Percentiles rank a stretch among this genome's conserved stretches.
These are phyloP conservation scores for Coemansia sp. DNA, from an alignment of 192 early-diverging fungal species.

Conservation along the genomic window DNA sequence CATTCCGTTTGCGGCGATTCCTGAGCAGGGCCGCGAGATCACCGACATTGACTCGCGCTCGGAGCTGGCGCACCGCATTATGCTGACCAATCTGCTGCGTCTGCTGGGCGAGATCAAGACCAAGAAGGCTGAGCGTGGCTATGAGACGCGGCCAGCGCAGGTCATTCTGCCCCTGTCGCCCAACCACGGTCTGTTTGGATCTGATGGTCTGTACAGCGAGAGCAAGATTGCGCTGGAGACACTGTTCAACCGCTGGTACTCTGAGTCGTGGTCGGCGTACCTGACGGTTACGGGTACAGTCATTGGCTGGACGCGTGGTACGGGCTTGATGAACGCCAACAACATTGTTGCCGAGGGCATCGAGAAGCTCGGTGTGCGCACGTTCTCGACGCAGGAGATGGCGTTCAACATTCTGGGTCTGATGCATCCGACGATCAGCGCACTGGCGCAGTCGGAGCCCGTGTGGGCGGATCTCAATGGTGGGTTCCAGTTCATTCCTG, in stretches of 20 bases:
- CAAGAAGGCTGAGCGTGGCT: constrained; percentile 77
- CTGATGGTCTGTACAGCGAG: constrained; percentile 91
- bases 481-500: constrained; percentile 84
- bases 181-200: constrained; percentile 94
- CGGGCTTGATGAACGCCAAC: constrained; percentile 92
- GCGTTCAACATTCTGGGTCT: constrained; percentile 94
- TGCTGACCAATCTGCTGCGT: constrained; percentile 92
- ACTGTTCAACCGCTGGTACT: constrained; percentile 89
- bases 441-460: constrained; percentile 74
- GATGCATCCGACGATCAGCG: constrained; percentile 80
- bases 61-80: constrained; percentile 91
- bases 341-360: constrained; percentile 92
- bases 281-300: constrained; percentile 88
- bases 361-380: constrained; percentile 87
- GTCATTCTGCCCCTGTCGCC: constrained; percentile 90
- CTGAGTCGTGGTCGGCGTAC: constrained; percentile 88
- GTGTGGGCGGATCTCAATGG: constrained; percentile 95
- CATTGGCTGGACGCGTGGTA: constrained; percentile 97
- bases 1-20: constrained; percentile 93
- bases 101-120: constrained; percentile 85
- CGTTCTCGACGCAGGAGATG: constrained; percentile 94
- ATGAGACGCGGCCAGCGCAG: constrained; percentile 87
- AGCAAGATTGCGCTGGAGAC: constrained; percentile 94
- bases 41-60: constrained; percentile 84
- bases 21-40: constrained; percentile 86